Conservation (phyloP, 2,329 filamentous ascomycete species). For the Diaporthe sp. region DNA sequence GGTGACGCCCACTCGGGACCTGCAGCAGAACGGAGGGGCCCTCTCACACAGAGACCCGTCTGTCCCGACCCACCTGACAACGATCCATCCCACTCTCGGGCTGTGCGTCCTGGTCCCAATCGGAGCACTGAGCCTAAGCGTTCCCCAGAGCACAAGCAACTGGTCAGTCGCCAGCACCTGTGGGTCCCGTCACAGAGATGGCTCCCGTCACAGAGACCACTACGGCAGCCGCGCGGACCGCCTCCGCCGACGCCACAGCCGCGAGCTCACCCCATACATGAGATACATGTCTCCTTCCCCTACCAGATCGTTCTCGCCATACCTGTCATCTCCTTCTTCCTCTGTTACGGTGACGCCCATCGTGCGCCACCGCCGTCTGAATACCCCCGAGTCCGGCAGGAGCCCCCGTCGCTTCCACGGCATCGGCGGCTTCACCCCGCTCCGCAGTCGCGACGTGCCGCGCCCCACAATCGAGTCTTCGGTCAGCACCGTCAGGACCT, state of each 20-base stretch:
- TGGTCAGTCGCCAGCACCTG: background rate
- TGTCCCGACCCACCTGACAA: background rate
- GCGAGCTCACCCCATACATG: background rate
- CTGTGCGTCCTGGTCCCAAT: slow-evolving; percentile 8
- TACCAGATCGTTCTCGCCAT: background rate
- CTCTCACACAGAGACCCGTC: background rate
- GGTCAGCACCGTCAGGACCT: background rate
- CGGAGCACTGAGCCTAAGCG: background rate
- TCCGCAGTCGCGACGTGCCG: background rate
- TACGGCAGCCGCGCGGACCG: background rate
- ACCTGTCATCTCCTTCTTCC: background rate
- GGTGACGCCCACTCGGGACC: too few species aligned
- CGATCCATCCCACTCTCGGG: slow-evolving; percentile 3
- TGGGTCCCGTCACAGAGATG: background rate
- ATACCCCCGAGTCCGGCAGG: background rate
- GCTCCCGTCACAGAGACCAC: background rate
- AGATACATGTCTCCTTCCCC: background rate
- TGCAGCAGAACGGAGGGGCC: background rate
- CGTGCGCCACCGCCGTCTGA: background rate
- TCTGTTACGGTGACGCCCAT: background rate
- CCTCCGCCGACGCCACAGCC: slow-evolving; percentile 3
- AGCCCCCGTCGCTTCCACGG: background rate
- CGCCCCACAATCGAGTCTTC: background rate
- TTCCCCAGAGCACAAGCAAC: background rate
- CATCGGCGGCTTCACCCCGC: background rate